Percentiles rank a stretch among this genome's conserved stretches.
Evolutionary conservation across 2,329 filamentous ascomycete genomes (phyloP).

Genomic region (Plectosphaerella sp.): DNA sequence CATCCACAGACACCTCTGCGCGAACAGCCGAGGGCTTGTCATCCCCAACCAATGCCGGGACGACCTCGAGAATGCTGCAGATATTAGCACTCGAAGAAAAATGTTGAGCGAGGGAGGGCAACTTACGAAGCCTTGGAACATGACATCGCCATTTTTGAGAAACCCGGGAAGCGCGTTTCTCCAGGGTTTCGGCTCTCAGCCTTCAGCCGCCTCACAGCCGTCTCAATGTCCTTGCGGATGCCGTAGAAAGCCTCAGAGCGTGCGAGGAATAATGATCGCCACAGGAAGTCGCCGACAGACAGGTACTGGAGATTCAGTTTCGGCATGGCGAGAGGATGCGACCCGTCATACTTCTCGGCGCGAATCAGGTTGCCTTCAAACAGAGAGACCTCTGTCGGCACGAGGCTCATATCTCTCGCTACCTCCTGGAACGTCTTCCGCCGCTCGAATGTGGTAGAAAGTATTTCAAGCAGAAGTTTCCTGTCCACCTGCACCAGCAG

Average conservation of each 20-base stretch:
- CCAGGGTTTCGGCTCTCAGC: conserved; percentile 62
- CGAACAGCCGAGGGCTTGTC: conserved; percentile 78
- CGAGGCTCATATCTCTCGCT: conserved; percentile 63
- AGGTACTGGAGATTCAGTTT: conserved; percentile 96
- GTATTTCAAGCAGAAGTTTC: conserved; percentile 62
- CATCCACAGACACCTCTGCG: conserved; percentile 80
- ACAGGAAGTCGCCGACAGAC: conserved; percentile 93
- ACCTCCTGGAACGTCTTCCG: conserved; percentile 78
- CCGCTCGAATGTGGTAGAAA: conserved; percentile 72
- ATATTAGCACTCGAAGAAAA: conserved; percentile 8
- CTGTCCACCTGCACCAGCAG: conserved; percentile 61
- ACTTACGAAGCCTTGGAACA: conserved; percentile 71
- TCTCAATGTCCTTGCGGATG: conserved; percentile 86
- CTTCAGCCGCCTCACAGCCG: conserved; percentile 72
- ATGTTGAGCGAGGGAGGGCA: not conserved
- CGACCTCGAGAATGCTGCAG: conserved; percentile 70
- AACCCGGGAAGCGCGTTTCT: conserved; percentile 73
- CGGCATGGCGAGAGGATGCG: conserved; percentile 80
- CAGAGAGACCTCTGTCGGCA: conserved; percentile 79
- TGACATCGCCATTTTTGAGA: conserved; percentile 86
- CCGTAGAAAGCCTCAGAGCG: conserved; percentile 90
- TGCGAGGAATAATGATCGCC: conserved; percentile 86
- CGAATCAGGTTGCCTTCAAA: conserved; percentile 76
- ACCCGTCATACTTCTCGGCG: conserved; percentile 84
- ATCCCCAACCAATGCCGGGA: conserved; percentile 78